Percentiles rank a stretch among this genome's conserved stretches.
These are phyloP conservation scores for Irineochytrium annulatum DNA, from an alignment of 192 early-diverging fungal genomes.

Conservation along the genomic window DNA sequence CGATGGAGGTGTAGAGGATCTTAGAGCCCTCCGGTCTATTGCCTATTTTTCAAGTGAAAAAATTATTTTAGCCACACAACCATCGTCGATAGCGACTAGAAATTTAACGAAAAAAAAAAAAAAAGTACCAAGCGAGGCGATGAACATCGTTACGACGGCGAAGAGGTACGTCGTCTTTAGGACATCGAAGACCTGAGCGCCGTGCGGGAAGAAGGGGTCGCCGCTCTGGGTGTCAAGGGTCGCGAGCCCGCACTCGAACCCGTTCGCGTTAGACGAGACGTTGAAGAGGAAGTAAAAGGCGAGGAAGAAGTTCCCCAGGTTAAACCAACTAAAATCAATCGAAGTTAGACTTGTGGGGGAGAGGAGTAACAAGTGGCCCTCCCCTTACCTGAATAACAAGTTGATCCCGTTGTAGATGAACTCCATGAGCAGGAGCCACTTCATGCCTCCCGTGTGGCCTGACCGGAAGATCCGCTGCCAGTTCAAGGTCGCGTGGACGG, in stretches of 20 bases:
- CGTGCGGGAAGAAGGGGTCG: constrained; percentile 36
- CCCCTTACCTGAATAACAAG: constrained; percentile 38
- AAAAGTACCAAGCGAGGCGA: constrained; percentile 48
- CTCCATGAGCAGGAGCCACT: constrained; percentile 54
- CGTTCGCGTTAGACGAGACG: constrained; percentile 12
- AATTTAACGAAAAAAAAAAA: constrained; percentile 50
- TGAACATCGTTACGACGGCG: constrained; percentile 41
- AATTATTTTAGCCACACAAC: constrained; percentile 67
- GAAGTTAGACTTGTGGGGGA: no score
- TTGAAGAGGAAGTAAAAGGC: constrained; percentile 44
- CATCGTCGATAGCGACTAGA: constrained; percentile 58
- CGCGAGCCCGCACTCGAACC: neutral
- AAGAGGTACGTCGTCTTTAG: constrained; percentile 32
- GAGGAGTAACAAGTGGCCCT: no score
- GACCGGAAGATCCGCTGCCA: constrained; percentile 55
- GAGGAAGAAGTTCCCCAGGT: constrained; percentile 51
- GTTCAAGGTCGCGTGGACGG: constrained; percentile 61
- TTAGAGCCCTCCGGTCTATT: constrained; percentile 53
- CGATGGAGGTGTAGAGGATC: constrained; percentile 62
- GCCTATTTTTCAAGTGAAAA: constrained; percentile 32
- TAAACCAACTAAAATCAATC: constrained; percentile 43
- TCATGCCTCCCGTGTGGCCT: constrained; percentile 44
- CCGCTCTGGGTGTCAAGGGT: constrained; percentile 31
- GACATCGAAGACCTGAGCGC: constrained; percentile 36
- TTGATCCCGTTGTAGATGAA: constrained; percentile 67